Base-by-base conservation (phyloP, 2,329 filamentous ascomycete genomes). In the Alternaria rosae region DNA sequence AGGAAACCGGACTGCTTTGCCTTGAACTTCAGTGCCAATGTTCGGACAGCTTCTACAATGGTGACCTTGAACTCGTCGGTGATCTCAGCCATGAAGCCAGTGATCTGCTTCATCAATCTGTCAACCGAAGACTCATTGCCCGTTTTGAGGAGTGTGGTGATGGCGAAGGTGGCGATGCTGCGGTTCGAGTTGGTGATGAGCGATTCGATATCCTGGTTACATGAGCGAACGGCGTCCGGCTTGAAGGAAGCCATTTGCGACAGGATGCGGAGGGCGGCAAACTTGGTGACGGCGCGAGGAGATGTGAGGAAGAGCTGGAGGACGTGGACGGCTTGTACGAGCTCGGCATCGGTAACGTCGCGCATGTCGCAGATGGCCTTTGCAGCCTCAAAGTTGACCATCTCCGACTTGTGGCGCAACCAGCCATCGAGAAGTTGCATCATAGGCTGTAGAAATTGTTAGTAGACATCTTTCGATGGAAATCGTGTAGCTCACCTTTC, bases 61-160 rank as follows among this genome's bases (percentile, higher is more conserved):
- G 95, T 99, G 70, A 99, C 97, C 86, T 98, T 99, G 86, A 99
- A 99, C 81, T 99, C 95, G 77, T 99, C 95, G 7, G 94, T 97
- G 70, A 98, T 98, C 81, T 98, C 95, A 5, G 94, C 92, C 95
- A 99, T 98, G 84, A 99, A 97, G 41, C 92, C 91, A 23, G 93
- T 93, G 66, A 99, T 98, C 80, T 98, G 94, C 86, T 97, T 97
- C 93, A 99, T 97, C 70, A 99, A 83, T 56, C 95, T 90, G 79
- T 99, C 95, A 45, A 99, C 95, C 70, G 93, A 97, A 41, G 92
- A 92, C 82, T 99, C 95, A 77, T 98, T 99, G 64, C 95, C 95
- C 11, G 95, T 99, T 87, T 98, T 98, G 67, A 99, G 90, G 26
- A 99, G 87, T 2, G 95, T 99, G 3, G 95, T 99, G 71, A 99